A percentile compares a stretch with the other conserved stretches of the same genome.
These are phyloP conservation scores for Stevia rebaudiana DNA, from an alignment of 140 eudicot species.

Conservation along the genomic window DNA sequence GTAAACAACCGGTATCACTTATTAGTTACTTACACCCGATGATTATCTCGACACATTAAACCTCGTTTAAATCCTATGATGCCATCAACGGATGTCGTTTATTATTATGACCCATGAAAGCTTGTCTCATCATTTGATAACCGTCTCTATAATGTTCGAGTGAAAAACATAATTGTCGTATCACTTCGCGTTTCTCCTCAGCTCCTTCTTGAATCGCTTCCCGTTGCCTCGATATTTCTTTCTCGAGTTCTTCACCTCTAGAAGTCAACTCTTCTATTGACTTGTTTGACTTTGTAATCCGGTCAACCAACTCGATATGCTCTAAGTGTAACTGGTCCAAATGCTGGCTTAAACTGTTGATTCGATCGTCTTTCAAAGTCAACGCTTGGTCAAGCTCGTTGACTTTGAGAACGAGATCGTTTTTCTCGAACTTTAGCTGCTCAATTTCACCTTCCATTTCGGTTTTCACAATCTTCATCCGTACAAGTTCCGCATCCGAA, in stretches of 20 bases:
- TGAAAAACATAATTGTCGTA: constrained; percentile 81
- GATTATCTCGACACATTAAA: background rate
- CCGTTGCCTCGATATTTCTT: constrained; percentile 42
- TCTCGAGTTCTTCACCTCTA: constrained; percentile 41
- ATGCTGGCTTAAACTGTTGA: constrained; percentile 39
- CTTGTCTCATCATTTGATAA: constrained; percentile 56
- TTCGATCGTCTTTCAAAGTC: constrained; percentile 31
- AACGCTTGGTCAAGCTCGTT: constrained; percentile 20
- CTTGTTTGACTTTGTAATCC: constrained; percentile 36
- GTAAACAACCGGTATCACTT: background rate
- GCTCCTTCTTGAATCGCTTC: constrained; percentile 56
- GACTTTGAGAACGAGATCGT: constrained; percentile 30
- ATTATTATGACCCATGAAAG: constrained; percentile 46
- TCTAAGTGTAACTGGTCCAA: constrained; percentile 53
- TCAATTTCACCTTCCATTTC: constrained; percentile 47
- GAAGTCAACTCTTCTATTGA: constrained; percentile 35
- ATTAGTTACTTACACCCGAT: background rate
- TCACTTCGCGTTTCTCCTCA: constrained; percentile 80
- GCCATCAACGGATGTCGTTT: constrained; percentile 35
- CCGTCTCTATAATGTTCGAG: constrained; percentile 72
- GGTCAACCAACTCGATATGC: constrained; percentile 35
- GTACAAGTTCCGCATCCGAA: constrained; percentile 51
- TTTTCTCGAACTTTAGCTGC: constrained; percentile 23
- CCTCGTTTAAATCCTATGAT: constrained; percentile 6
- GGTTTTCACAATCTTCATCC: constrained; percentile 34